Base-by-base conservation (phyloP, 768 basidiomycete species). In the Psilocybe sp. region DNA sequence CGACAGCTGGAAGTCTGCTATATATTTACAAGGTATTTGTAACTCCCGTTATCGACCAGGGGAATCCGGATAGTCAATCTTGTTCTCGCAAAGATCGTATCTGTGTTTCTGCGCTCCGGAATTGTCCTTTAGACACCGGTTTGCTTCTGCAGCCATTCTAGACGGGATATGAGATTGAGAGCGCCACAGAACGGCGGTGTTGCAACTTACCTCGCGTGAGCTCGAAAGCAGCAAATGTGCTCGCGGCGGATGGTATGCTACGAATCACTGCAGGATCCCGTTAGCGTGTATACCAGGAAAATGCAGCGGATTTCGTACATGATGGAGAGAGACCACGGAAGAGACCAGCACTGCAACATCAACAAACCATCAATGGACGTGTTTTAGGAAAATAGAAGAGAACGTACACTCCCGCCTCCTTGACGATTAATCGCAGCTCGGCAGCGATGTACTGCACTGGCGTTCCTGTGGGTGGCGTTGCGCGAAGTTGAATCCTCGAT, bases 141-240 rank as follows among this genome's bases (percentile, higher is more conserved):
- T 28, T 28, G 23, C 23, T 28, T 28, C 23, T 28, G 23, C 23
- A 28, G 23, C 23, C 23, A 28, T 28, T 28, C 23, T 28, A 7
- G 23, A 28, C 23, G 7, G 7, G 3, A 28, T 4, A 3, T 28
- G 23, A 28, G 23, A 28, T 28, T 7, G 3, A 28, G 23, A n/a
- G n/a, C n/a, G n/a, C 23, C 7, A 7, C 3, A 4, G 23, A 28
- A 4, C 4, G 23, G 23, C 3, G 3, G 23, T 7, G 7, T 28
- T 4, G 7, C 23, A 28, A 7, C 23, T 3, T 28, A 28, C 23
- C 23, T 28, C 23, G 23, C 23, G 85, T 90, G 20, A 94, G 61
- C 65, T 97, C 93, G 60, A 88, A 97, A 0, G 89, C 88, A 10
- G 89, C 86, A 57, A 97, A 96, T 3, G 94, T 97, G 56, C 86